A percentile compares a stretch with the other conserved stretches of the same genome.
phyloP scores from a whole-genome alignment of 306 rosid species.

The Casuarina glauca region DNA sequence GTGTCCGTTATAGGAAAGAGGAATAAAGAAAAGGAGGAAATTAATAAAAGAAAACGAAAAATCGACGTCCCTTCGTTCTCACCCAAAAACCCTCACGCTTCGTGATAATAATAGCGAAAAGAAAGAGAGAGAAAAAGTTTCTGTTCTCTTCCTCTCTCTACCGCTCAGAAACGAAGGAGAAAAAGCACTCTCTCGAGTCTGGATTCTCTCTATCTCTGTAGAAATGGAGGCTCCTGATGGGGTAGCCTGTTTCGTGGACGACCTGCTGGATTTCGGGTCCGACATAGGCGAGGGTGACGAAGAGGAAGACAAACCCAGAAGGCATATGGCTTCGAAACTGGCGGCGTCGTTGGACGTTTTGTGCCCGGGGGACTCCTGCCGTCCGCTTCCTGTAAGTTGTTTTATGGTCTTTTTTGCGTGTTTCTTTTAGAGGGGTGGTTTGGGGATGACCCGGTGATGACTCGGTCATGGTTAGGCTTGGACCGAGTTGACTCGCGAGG shows the following conservation, averaged over 20 bases:
- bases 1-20: slow-evolving; percentile 7
- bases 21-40: neutral
- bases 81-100: slow-evolving; percentile 32
- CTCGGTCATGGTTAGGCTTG: slow-evolving; percentile 23
- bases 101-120: slow-evolving; percentile 19
- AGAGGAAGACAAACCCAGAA: slow-evolving; percentile 40
- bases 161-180: neutral
- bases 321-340: slow-evolving; percentile 31
- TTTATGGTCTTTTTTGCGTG: neutral
- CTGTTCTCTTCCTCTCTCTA: slow-evolving; percentile 7
- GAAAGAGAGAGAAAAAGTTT: neutral
- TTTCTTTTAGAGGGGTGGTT: neutral
- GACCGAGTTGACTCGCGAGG: slow-evolving; percentile 32
- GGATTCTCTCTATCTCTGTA: slow-evolving; percentile 33
- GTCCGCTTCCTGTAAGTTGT: slow-evolving; percentile 68
- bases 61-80: slow-evolving; percentile 42
- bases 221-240: slow-evolving; percentile 59
- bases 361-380: slow-evolving; percentile 41
- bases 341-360: slow-evolving; percentile 28
- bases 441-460: too few relatives aligned
- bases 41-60: neutral
- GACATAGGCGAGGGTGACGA: slow-evolving; percentile 59
- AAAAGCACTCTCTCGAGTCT: neutral
- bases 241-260: slow-evolving; percentile 49
- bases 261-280: slow-evolving; percentile 65